Conservation (phyloP, 345 rosid species). For the Trapa bicornis region DNA sequence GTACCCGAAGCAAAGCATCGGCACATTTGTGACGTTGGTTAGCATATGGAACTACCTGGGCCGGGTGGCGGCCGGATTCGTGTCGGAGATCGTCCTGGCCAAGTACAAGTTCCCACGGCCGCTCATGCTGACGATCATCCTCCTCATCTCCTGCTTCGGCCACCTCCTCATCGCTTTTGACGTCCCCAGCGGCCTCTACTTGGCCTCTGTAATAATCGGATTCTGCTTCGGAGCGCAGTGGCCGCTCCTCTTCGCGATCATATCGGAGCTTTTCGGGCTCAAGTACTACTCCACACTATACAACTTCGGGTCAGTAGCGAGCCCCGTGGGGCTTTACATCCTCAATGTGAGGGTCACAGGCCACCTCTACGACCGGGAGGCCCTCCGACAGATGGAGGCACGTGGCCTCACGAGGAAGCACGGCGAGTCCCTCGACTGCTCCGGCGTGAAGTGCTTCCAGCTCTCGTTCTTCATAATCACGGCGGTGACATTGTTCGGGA, state of each 20-base stretch:
- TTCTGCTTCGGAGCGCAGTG: conserved; percentile 53
- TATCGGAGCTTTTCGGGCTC: conserved; percentile 53
- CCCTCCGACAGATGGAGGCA: conserved; percentile 30
- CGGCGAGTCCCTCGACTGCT: conserved; percentile 30
- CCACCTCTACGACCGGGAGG: conserved; percentile 45
- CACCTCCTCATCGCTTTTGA: conserved; percentile 39
- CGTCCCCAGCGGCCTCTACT: conserved; percentile 30
- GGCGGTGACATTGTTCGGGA: conserved; percentile 37
- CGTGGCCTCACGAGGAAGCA: conserved; percentile 12
- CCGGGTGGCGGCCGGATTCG: conserved; percentile 40
- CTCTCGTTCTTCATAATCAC: conserved; percentile 44
- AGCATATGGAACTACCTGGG: conserved; percentile 62
- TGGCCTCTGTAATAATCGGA: conserved; percentile 43
- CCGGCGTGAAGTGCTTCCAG: conserved; percentile 40
- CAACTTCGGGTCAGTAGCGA: conserved; percentile 49
- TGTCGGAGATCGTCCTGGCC: conserved; percentile 33
- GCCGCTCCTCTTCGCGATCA: conserved; percentile 48
- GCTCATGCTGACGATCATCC: conserved; percentile 27
- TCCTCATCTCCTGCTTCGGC: conserved; percentile 36
- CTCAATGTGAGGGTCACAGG: conserved; percentile 45
- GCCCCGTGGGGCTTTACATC: conserved; percentile 50
- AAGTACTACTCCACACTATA: conserved; percentile 51
- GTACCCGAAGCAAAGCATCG: conserved; percentile 33
- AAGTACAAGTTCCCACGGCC: conserved; percentile 44
- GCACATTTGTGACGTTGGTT: conserved; percentile 44